Evolutionary conservation across 2,329 filamentous ascomycete species (phyloP), one percentile per base, ranked within the genome.

Genomic region (Emergomyces pasteurianus): DNA sequence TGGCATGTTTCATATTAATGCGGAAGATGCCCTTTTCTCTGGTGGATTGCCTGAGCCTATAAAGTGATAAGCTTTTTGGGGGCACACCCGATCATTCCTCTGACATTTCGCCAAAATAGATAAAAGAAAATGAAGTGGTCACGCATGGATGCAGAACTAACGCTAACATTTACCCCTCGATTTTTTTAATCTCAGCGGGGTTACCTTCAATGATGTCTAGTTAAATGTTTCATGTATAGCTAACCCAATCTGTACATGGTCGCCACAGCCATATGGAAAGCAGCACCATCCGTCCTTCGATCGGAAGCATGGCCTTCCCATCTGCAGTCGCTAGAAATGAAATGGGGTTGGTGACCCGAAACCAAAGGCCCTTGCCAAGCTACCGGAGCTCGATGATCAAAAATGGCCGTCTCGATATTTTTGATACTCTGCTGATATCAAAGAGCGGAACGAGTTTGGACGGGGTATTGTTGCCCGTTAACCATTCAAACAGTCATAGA

Each of bases 271-370:
- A 75, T 72, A 58, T 70, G 67, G 60, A 77, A 69, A 47, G 65
- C 67, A 12, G 73, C 72, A 18, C 69, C 64, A 34, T 68, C 67
- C 14, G n/a, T n/a, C n/a, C 65, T 65, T 18, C 77, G 59, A 59
- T 76, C 74, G 49, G 77, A 62, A 10, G 77, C 71, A 70, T 77
- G 77, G 0, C 77, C 77, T 1, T 75, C 77, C 18, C 68, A 65
- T 4, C 60, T 71, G 28, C 70, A 64, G 47, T 74, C 73, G 28
- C 68, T 66, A 9, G 71, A 67, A 56, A 78, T 67, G 60, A 77
- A 77, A 66, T 78, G 75, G 60, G 77, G 61, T 66, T 78, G 75
- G 61, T 76, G 72, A 6, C 75, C 75, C 2, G 73, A 72, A 2
- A 77, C 72, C 18, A 72, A 72, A 61, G 77, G 74, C 0, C 75